Base-by-base conservation (phyloP, 805 yeast genomes). In the Wilhelminamyces savonicus region DNA sequence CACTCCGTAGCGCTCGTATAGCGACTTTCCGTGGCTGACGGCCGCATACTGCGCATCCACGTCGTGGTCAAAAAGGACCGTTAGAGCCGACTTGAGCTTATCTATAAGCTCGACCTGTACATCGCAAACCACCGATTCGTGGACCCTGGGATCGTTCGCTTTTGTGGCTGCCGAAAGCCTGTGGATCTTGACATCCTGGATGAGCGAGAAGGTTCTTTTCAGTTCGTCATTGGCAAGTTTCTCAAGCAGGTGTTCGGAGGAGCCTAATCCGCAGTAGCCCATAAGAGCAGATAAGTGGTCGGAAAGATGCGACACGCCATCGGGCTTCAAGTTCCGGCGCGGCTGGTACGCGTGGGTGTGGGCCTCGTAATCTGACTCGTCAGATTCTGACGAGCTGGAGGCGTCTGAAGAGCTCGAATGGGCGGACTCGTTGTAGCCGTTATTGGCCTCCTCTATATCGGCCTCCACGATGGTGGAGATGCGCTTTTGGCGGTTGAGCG, bases 231-330 rank as follows among this genome's bases (percentile, higher is more conserved):
- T 48, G 9, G 62, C 64, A 7, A 43, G 21, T 5, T 37, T 35
- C 32, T 24, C 42, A 26, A 36, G 44, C 27, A 27, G 36, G 35
- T 27, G 48, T 29, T 38, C 13, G 43, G 28, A 21, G n/a, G 45
- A 23, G 15, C 31, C 40, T n/a, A 56, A 26, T 1, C 62, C 63
- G 34, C 65, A 59, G 36, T 54, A 52, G n/a, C 54, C 61, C 56
- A 59, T 57, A 13, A 59, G 44, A 4, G 53, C 37, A 3, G 48
- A 41, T 17, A 56, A 40, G 27, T 55, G 62, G 5, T 17, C 8
- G 8, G 8, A 8, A 17, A 17, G 19, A 6, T 17, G 19, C 19
- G 8, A 8, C 19, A 17, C 8, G 8, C 8, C 19, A 6, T 17
- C 8, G 8, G 19, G 8, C 19, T 17, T 17, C 8, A 6, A 7